Evolutionary conservation across 1,284 basidiomycete genomes (phyloP).

Genomic region (Cystobasidium pallidum): DNA sequence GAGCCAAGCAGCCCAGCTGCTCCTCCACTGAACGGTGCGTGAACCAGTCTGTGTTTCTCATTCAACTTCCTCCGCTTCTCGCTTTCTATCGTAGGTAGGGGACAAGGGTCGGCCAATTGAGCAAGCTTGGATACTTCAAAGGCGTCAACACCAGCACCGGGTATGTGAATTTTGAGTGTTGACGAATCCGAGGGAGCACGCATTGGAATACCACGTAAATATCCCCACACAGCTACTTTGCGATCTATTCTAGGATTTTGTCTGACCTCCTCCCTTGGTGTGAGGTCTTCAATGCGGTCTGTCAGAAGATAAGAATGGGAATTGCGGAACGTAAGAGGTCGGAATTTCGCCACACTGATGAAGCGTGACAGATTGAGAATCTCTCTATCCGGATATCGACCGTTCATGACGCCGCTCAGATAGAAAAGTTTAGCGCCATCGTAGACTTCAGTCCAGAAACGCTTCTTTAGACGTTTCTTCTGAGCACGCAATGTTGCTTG

Average conservation of each 20-base stretch:
- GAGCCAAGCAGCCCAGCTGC: conserved; percentile 64
- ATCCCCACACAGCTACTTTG: conserved; percentile 90
- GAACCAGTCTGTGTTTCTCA: conserved; percentile 92
- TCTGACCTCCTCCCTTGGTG: conserved; percentile 80
- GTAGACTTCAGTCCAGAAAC: conserved; percentile 99
- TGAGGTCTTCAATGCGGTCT: conserved; percentile 94
- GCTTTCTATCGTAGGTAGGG: conserved; percentile 84
- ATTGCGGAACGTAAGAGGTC: conserved; percentile 94
- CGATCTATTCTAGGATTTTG: conserved; percentile 86
- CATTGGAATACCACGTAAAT: conserved; percentile 87
- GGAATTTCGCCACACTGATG: conserved; percentile 98
- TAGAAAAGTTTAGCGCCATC: conserved; percentile 99
- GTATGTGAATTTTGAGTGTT: conserved; percentile 85
- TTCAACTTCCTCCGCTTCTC: conserved; percentile 91
- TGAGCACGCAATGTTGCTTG: conserved; percentile 81
- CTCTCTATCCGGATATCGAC: conserved; percentile 95
- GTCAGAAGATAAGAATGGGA: conserved; percentile 93
- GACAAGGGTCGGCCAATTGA: conserved; percentile 87
- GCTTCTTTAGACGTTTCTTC: conserved; percentile 94
- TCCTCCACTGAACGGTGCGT: conserved; percentile 94
- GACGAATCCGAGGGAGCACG: conserved; percentile 62
- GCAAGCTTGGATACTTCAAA: conserved; percentile 68
- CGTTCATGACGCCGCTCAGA: conserved; percentile 95
- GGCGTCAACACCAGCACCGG: conserved; percentile 79
- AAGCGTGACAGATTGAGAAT: conserved; percentile 92